Conservation (phyloP, 805 yeast genomes). For the Pichia paraexigua region DNA sequence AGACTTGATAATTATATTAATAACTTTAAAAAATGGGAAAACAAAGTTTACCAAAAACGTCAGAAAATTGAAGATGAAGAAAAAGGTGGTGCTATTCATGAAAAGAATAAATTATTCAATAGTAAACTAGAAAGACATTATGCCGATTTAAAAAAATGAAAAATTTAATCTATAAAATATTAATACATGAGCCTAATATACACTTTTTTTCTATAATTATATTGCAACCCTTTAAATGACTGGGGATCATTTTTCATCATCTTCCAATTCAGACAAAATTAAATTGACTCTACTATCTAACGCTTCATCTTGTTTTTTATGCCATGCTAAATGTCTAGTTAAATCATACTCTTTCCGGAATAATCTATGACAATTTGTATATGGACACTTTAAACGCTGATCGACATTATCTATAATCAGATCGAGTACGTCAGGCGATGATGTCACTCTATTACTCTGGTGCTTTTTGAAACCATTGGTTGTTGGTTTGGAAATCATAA, state of each 20-base stretch:
- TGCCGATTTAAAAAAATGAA: slow-evolving; percentile 23
- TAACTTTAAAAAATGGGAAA: slow-evolving; percentile 29
- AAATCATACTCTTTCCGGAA: slow-evolving; percentile 45
- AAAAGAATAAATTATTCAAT: slow-evolving; percentile 67
- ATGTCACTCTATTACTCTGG: slow-evolving; percentile 31
- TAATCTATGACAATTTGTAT: slow-evolving; percentile 41
- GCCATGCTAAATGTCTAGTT: slow-evolving; percentile 47
- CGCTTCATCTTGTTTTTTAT: slow-evolving; percentile 23
- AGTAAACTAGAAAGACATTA: slow-evolving; percentile 56
- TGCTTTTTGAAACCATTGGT: slow-evolving; percentile 34
- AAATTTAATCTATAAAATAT: slow-evolving; percentile 10
- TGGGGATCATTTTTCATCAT: slow-evolving; percentile 15
- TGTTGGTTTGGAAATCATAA: slow-evolving; percentile 11
- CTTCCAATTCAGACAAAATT: slow-evolving; percentile 13
- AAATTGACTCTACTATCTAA: slow-evolving; percentile 12
- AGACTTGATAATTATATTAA: slow-evolving; percentile 29
- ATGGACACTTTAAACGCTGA: slow-evolving; percentile 38
- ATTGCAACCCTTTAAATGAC: background rate
- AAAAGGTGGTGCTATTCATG: slow-evolving; percentile 47
- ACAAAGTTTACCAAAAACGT: slow-evolving; percentile 32
- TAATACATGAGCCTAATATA: background rate
- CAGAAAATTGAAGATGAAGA: slow-evolving; percentile 28
- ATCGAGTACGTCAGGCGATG: slow-evolving; percentile 16
- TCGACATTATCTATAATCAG: slow-evolving; percentile 32
- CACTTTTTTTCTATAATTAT: background rate